These are phyloP conservation scores for Aspergillus piperis DNA, from an alignment of 2,329 filamentous ascomycete species.

Conservation along the genomic window DNA sequence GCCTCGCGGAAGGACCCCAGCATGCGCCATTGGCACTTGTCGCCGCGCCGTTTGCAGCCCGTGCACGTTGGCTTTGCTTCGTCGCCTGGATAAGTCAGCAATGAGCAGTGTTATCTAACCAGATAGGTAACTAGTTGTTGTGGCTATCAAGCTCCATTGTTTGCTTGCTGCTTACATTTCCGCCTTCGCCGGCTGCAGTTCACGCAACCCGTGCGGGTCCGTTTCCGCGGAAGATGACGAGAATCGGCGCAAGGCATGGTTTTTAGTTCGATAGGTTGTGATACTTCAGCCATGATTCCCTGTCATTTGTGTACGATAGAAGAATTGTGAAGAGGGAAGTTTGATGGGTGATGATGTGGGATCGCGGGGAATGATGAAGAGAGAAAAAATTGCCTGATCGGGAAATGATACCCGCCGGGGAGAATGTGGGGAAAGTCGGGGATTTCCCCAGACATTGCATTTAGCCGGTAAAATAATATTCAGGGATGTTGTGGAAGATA, in stretches of 20 bases:
- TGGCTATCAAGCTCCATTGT: no score
- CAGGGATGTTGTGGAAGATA: no score
- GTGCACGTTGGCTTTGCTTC: conserved; percentile 33
- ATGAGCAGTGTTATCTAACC: no score
- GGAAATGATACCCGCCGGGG: conserved; percentile 23
- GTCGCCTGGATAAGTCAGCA: conserved; percentile 24
- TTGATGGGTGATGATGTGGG: neutral
- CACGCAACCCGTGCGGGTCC: conserved; percentile 35
- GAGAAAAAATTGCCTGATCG: conserved; percentile 17
- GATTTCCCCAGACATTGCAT: neutral
- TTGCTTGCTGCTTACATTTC: conserved; percentile 28
- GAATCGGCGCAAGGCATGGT: neutral
- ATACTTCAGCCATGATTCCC: neutral
- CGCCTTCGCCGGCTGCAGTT: conserved; percentile 36
- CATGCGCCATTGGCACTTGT: conserved; percentile 34
- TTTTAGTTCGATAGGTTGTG: neutral
- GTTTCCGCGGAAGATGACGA: conserved; percentile 20
- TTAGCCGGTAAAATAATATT: no score
- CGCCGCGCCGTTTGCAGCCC: conserved; percentile 33
- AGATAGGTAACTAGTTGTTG: no score
- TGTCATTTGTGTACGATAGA: neutral
- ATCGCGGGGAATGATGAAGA: neutral
- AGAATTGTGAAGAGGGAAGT: neutral
- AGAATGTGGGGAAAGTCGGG: conserved; percentile 10
- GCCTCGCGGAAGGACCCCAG: conserved; percentile 34